Conservation (phyloP, 148 eudicot genomes). For the Beta vulgaris region DNA sequence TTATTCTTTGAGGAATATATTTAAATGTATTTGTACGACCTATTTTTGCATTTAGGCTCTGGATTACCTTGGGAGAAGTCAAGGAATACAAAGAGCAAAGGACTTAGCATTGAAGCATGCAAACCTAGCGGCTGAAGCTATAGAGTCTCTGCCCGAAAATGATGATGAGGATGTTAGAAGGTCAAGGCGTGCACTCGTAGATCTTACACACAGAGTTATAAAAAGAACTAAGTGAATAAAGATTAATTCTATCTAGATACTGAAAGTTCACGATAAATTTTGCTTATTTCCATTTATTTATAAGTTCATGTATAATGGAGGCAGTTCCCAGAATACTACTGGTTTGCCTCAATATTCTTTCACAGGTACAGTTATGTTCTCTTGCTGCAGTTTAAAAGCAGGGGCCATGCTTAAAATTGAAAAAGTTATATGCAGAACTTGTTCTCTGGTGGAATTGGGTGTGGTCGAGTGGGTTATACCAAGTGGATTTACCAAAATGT, state of each 20-base stretch:
- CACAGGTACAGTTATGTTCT: background rate
- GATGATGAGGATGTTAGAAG: slow-evolving; percentile 68
- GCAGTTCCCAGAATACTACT: background rate
- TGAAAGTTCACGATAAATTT: background rate
- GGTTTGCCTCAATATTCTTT: slow-evolving; percentile 18
- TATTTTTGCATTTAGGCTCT: slow-evolving; percentile 49
- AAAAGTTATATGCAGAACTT: too few relatives aligned
- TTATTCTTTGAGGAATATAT: background rate
- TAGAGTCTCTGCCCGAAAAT: slow-evolving; percentile 68
- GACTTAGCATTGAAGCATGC: slow-evolving; percentile 86
- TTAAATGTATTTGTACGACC: background rate
- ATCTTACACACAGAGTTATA: slow-evolving; percentile 73
- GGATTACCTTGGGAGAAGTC: slow-evolving; percentile 76
- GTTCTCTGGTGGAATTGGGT: too few relatives aligned
- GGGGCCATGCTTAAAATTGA: background rate
- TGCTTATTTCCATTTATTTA: slow-evolving; percentile 4
- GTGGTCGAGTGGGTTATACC: too few relatives aligned
- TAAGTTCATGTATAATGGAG: slow-evolving; percentile 9
- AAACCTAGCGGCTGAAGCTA: slow-evolving; percentile 68
- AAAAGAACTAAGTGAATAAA: slow-evolving; percentile 67
- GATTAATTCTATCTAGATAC: background rate
- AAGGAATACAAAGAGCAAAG: slow-evolving; percentile 71
- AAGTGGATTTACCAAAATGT: too few relatives aligned
- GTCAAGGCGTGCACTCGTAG: slow-evolving; percentile 84
- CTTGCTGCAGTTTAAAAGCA: background rate